Percentiles rank a stretch among this genome's conserved stretches.
phyloP scores from a whole-genome alignment of 805 yeast species.

The Wickerhamiella kurtzmanii region DNA sequence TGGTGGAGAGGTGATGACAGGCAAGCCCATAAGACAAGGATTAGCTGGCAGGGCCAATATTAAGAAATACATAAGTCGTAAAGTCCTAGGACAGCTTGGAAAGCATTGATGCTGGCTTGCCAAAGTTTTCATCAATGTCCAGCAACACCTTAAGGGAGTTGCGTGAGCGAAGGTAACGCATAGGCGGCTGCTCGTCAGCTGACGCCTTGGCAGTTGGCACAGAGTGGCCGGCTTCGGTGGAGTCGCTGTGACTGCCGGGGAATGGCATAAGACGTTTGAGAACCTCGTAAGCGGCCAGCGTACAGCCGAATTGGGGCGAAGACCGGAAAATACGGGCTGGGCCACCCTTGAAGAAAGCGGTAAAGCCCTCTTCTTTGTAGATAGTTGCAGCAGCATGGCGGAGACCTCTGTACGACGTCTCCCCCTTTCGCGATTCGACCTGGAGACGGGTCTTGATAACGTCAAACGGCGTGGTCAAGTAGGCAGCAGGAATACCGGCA shows the following conservation, averaged over 20 bases:
- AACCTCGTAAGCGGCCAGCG: slow-evolving; percentile 91
- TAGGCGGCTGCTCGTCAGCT: slow-evolving; percentile 20
- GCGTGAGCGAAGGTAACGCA: slow-evolving; percentile 29
- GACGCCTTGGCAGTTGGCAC: slow-evolving; percentile 25
- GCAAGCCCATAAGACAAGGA: too few relatives aligned
- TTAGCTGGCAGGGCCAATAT: neutral
- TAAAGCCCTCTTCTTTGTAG: slow-evolving; percentile 65
- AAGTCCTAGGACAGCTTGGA: neutral
- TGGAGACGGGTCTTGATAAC: slow-evolving; percentile 92
- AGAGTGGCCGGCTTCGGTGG: slow-evolving; percentile 33
- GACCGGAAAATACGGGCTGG: slow-evolving; percentile 88
- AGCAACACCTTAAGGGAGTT: slow-evolving; percentile 31
- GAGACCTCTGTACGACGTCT: slow-evolving; percentile 63
- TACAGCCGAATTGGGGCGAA: slow-evolving; percentile 95
- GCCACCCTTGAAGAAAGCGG: slow-evolving; percentile 91
- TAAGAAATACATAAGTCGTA: neutral
- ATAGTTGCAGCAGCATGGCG: slow-evolving; percentile 64
- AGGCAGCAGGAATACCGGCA: slow-evolving; percentile 98
- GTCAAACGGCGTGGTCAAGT: slow-evolving; percentile 91
- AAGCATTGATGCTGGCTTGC: slow-evolving; percentile 21
- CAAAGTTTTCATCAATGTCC: slow-evolving; percentile 35
- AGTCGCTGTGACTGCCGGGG: slow-evolving; percentile 26
- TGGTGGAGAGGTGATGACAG: too few relatives aligned
- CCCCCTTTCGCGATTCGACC: slow-evolving; percentile 65
- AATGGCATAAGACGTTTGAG: slow-evolving; percentile 70